phyloP scores from a whole-genome alignment of 1,284 basidiomycete genomes.

The Puccinia hordei region DNA sequence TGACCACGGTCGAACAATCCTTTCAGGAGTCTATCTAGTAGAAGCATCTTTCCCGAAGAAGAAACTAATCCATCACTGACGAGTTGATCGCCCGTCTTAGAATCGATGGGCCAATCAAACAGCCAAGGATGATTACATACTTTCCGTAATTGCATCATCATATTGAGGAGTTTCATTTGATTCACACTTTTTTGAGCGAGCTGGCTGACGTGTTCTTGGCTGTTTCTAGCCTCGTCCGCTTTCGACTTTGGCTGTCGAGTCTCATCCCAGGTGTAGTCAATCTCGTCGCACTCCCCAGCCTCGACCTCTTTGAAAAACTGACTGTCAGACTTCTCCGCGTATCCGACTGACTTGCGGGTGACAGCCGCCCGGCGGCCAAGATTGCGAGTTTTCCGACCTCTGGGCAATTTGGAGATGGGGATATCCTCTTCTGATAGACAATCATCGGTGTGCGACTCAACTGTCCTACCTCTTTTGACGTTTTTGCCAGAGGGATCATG shows the following conservation, averaged over 20 bases:
- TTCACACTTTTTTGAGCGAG: slow-evolving; percentile 75
- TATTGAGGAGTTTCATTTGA: slow-evolving; percentile 87
- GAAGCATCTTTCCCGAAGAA: slow-evolving; percentile 93
- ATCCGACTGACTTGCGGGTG: slow-evolving; percentile 17
- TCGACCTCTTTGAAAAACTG: slow-evolving; percentile 49
- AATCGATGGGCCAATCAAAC: slow-evolving; percentile 82
- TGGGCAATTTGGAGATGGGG: slow-evolving; percentile 10
- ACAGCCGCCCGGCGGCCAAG: slow-evolving; percentile 13
- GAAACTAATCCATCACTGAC: slow-evolving; percentile 73
- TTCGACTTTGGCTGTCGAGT: not conserved
- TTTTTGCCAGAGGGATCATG: not conserved
- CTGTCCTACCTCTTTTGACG: slow-evolving; percentile 22
- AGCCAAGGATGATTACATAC: slow-evolving; percentile 92
- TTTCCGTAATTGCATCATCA: slow-evolving; percentile 85
- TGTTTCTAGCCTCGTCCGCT: not conserved
- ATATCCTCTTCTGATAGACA: slow-evolving; percentile 26
- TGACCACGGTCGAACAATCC: slow-evolving; percentile 80
- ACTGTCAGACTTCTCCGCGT: slow-evolving; percentile 33
- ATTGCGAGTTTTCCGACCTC: not conserved
- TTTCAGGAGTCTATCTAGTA: slow-evolving; percentile 81
- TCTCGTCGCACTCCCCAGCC: slow-evolving; percentile 33
- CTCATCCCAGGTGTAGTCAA: slow-evolving; percentile 34
- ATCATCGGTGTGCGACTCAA: not conserved
- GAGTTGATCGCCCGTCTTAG: slow-evolving; percentile 51
- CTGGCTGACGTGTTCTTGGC: slow-evolving; percentile 5